phyloP scores from a whole-genome alignment of 192 early-diverging fungal genomes.

The Backusella tarrabulga region DNA sequence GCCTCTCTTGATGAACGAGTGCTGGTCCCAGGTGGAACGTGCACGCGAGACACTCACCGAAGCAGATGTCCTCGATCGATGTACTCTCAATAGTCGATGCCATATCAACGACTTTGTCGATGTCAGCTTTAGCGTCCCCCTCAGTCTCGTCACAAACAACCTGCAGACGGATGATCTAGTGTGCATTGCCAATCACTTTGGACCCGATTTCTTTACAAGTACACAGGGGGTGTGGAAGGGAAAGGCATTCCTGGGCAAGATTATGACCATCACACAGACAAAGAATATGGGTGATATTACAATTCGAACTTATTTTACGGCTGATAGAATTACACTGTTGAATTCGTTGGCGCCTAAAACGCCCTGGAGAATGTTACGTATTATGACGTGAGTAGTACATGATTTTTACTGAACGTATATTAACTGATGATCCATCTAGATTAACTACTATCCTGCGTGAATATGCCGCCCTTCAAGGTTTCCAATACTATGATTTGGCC shows the following conservation, averaged over 20 bases:
- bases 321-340: slow-evolving; percentile 41
- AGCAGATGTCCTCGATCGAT: slow-evolving; percentile 43
- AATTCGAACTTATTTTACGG: slow-evolving; percentile 44
- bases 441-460: slow-evolving; percentile 82
- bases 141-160: slow-evolving; percentile 19
- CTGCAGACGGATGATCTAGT: slow-evolving; percentile 64
- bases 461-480: slow-evolving; percentile 69
- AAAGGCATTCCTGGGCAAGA: slow-evolving; percentile 55
- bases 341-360: slow-evolving; percentile 44
- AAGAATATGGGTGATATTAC: slow-evolving; percentile 46
- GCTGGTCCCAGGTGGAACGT: slow-evolving; percentile 80
- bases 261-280: slow-evolving; percentile 42
- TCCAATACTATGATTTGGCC: slow-evolving; percentile 60
- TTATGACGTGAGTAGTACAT: slow-evolving; percentile 38
- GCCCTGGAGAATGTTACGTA: slow-evolving; percentile 40
- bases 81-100: slow-evolving; percentile 48
- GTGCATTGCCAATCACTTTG: slow-evolving; percentile 50
- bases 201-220: slow-evolving; percentile 30
- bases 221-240: slow-evolving; percentile 27
- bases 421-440: slow-evolving; percentile 20
- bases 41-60: slow-evolving; percentile 62
- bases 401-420: neutral
- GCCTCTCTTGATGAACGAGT: slow-evolving; percentile 80
- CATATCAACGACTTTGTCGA: slow-evolving; percentile 78
- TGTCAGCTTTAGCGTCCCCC: slow-evolving; percentile 48